Conservation (phyloP, 2,329 filamentous ascomycete species). For the Leptographium radiaticola region DNA sequence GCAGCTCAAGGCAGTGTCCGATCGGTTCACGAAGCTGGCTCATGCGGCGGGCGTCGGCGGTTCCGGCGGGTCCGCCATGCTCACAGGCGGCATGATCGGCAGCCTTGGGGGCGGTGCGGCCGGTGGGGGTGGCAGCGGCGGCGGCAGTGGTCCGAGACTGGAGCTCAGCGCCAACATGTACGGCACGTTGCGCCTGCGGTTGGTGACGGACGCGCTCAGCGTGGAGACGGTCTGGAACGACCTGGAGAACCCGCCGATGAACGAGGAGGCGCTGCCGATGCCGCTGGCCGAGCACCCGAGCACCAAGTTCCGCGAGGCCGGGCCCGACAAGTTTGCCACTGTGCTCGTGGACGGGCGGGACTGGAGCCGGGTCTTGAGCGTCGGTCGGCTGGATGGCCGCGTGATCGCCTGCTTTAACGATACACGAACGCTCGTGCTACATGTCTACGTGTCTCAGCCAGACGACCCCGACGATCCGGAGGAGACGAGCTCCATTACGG, state of each 20-base stretch:
- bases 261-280: constrained; percentile 60
- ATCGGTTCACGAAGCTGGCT: constrained; percentile 85
- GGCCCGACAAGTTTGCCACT: constrained; percentile 74
- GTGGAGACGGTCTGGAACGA: constrained; percentile 80
- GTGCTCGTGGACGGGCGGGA: constrained; percentile 88
- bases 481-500: constrained; percentile 65
- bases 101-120: not conserved
- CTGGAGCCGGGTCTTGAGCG: constrained; percentile 88
- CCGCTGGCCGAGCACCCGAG: constrained; percentile 70
- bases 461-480: constrained; percentile 42
- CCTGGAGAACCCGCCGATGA: constrained; percentile 76
- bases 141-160: constrained; percentile 43
- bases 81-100: constrained; percentile 4
- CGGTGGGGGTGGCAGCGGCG: not conserved
- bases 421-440: constrained; percentile 68
- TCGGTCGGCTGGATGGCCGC: constrained; percentile 74
- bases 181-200: constrained; percentile 66
- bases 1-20: constrained; percentile 86
- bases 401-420: constrained; percentile 87
- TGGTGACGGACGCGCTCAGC: constrained; percentile 70
- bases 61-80: constrained; percentile 12
- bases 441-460: constrained; percentile 64
- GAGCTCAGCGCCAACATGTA: constrained; percentile 93
- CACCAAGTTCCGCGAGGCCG: constrained; percentile 61
- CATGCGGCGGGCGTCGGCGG: constrained; percentile 24